Evolutionary conservation across 2,329 filamentous ascomycete species (phyloP).

Genomic region (Alternaria sp.): DNA sequence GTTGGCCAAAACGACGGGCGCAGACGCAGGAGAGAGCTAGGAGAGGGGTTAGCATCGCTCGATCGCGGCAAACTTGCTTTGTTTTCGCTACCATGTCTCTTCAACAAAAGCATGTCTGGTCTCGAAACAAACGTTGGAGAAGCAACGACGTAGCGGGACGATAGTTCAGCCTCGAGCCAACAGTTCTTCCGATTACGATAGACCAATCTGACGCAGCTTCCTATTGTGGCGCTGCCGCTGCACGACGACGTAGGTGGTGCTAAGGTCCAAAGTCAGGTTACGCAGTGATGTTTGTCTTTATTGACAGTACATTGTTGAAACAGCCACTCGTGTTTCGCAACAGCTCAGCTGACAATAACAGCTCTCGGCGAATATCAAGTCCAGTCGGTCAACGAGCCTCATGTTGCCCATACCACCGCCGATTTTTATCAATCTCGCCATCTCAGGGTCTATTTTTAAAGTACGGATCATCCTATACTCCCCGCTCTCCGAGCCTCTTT

Average conservation of each 20-base stretch:
- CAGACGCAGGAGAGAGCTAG: constrained; percentile 6
- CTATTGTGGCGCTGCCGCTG: constrained; percentile 21
- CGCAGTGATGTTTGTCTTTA: constrained; percentile 14
- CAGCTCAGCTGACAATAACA: constrained; percentile 3
- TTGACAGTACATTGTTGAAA: constrained; percentile 11
- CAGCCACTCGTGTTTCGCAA: constrained; percentile 13
- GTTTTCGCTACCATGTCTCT: neutral
- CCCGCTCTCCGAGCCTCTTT: constrained; percentile 7
- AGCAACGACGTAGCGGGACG: constrained; percentile 22
- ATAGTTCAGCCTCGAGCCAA: constrained; percentile 27
- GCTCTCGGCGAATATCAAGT: neutral
- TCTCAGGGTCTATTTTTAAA: neutral
- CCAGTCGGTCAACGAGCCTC: neutral
- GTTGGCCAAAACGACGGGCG: neutral
- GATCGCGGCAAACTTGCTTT: constrained; percentile 14
- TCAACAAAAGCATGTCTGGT: constrained; percentile 11
- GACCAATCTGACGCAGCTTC: constrained; percentile 22
- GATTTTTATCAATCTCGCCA: neutral
- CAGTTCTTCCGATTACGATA: constrained; percentile 25
- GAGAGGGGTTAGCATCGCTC: constrained; percentile 11
- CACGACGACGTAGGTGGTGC: constrained; percentile 17
- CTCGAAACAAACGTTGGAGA: constrained; percentile 12
- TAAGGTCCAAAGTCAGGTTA: constrained; percentile 2
- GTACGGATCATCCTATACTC: neutral
- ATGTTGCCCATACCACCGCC: neutral